Base-by-base conservation (phyloP, 2,329 filamentous ascomycete genomes). In the Triangularia setosa region DNA sequence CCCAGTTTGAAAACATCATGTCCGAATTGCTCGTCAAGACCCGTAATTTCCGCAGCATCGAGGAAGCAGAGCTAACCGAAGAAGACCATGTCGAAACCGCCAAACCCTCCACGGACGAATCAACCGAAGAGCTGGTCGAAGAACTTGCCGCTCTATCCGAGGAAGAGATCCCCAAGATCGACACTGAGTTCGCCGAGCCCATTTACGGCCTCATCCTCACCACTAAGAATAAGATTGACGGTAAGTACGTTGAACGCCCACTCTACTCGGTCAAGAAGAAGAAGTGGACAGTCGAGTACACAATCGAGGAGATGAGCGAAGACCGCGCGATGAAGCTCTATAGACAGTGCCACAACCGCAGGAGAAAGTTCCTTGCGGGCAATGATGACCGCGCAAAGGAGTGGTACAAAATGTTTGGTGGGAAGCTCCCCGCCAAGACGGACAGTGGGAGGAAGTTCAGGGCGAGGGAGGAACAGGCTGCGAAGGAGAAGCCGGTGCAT, bases 241-340 rank as follows among this genome's bases (percentile, higher is more conserved):
- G 84, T 18, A 61, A 79, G 12, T 83, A 84, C 61, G 85, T 92
- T 1, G 73, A 79, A 0, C 87, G 92, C 2, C 90, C 92, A 0
- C 68, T 76, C 1, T 69, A 80, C 0, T 73, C 89, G 55, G 75
- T 60, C 0, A 30, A 71, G 14, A 21, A 9, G 5, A 75, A 73
- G 64, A 87, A 68, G 72, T 97, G 93, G 93, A 75, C 78, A 0
- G 79, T 97, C n/a, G 87, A 95, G 70, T 97, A 96, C 76, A 83
- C 87, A 35, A 78, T 97, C 57, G 82, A 84, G 55, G 90, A 93
- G 68, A 79, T 93, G 1, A 60, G 76, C 0, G 68, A 54, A 2
- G 67, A 74, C 0, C 77, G 79, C 9, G 85, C 84, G 1, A 75
- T 75, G 65, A 75, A 63, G 0, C 74, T 90, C 24, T 92, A 92